phyloP scores from a whole-genome alignment of 257 asterid genomes.

The Cinchona pubescens region DNA sequence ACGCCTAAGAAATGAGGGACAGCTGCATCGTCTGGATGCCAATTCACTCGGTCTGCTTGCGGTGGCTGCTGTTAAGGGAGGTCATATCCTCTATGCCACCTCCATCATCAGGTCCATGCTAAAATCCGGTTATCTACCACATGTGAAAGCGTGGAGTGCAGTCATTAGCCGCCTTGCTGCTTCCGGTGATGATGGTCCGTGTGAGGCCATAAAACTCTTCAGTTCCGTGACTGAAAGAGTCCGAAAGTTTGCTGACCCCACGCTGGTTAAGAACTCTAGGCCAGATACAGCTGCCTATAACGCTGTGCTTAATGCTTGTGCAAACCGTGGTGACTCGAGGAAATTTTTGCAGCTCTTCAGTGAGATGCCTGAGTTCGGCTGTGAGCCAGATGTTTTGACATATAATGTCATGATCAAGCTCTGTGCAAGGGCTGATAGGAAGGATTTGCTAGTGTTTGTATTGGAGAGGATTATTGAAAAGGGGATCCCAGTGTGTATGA shows the following conservation, averaged over 20 bases:
- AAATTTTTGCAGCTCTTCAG: slow-evolving; percentile 70
- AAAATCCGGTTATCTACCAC: slow-evolving; percentile 83
- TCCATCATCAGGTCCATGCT: slow-evolving; percentile 88
- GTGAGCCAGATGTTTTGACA: slow-evolving; percentile 76
- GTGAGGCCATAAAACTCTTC: slow-evolving; percentile 66
- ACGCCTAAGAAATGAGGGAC: slow-evolving; percentile 69
- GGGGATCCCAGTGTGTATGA: slow-evolving; percentile 51
- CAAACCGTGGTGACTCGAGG: slow-evolving; percentile 60
- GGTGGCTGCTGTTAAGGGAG: slow-evolving; percentile 82
- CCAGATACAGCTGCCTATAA: slow-evolving; percentile 91
- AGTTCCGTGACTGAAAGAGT: slow-evolving; percentile 48
- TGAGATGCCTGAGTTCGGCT: slow-evolving; percentile 65
- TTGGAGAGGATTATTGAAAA: slow-evolving; percentile 72
- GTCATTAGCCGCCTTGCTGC: slow-evolving; percentile 72
- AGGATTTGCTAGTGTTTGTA: slow-evolving; percentile 76
- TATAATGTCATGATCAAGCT: slow-evolving; percentile 86
- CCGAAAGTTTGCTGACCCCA: slow-evolving; percentile 41
- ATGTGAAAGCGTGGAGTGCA: slow-evolving; percentile 96
- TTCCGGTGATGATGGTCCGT: slow-evolving; percentile 78
- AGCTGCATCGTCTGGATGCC: slow-evolving; percentile 91
- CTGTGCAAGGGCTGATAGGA: slow-evolving; percentile 71
- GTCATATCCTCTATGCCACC: slow-evolving; percentile 78
- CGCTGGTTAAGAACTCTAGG: slow-evolving; percentile 49
- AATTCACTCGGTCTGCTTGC: slow-evolving; percentile 93
- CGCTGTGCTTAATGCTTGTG: slow-evolving; percentile 90